Evolutionary conservation across 2,329 filamentous ascomycete genomes (phyloP), one percentile per base, ranked within the genome.

Genomic region (Xylaria sp.): DNA sequence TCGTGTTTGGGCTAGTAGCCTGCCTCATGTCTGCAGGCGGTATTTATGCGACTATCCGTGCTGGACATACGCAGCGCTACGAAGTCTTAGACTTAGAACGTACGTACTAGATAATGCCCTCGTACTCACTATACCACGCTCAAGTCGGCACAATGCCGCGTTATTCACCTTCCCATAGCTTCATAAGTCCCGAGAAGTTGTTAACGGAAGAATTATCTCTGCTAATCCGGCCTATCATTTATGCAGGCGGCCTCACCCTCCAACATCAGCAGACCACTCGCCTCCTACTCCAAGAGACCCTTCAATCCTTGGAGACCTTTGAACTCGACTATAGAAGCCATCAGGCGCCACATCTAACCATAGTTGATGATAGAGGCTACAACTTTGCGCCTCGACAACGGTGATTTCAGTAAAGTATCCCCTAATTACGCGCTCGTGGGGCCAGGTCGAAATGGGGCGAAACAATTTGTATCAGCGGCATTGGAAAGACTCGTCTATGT

Each of bases 11-110:
- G 15, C 33, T 20, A 51, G 25, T 10, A 11, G 49, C 49, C 49
- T 51, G 49, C 29, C 49, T 51, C n/a, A 51, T 51, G 15, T 27
- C 49, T 17, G 20, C 33, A 51, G 49, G 49, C 29, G 49, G 49
- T n/a, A 29, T 51, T 33, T 31, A 31, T 31, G 49, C 49, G 7
- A 51, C 49, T 10, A 20, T 33, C 29, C 49, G 27, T 51, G 27
- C 29, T 51, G 49, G 49, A n/a, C 25, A 50, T 29, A 50, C 25
- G 47, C 47, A 31, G 47, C 49, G 49, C 49, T 13, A 33, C 27
- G 13, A 31, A 31, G 4, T 27, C 25, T 13, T 2, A 15, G 29
- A 51, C 15, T 10, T 33, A 31, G 49, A 51, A 33, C 2, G 49
- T 51, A 31, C 15, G 38, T 42, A 42, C 38, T 6, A 44, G 20